These are phyloP conservation scores for Periglandula ipomoeae DNA, from an alignment of 2,329 filamentous ascomycete species.

Conservation along the genomic window DNA sequence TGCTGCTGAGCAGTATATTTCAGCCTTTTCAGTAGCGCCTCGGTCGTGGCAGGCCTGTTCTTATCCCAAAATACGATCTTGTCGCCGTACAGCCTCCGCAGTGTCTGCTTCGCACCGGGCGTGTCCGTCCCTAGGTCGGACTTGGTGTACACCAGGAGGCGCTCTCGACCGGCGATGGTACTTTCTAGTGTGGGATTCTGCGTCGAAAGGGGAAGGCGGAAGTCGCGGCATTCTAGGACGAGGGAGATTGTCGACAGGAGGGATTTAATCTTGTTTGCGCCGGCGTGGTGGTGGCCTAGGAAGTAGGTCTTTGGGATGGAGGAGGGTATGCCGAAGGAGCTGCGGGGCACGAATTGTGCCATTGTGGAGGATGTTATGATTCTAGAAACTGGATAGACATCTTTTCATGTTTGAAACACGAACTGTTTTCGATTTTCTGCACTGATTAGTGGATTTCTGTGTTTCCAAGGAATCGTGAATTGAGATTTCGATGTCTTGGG, in stretches of 20 bases:
- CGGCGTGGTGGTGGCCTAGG: conserved; percentile 82
- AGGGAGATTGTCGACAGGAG: conserved; percentile 74
- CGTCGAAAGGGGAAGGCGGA: conserved; percentile 79
- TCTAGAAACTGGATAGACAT: neutral
- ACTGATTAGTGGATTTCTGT: neutral
- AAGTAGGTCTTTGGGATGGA: conserved; percentile 86
- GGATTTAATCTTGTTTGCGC: conserved; percentile 71
- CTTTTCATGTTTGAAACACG: neutral
- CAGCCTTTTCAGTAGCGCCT: conserved; percentile 29
- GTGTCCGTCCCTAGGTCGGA: conserved; percentile 55
- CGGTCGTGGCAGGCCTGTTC: conserved; percentile 22
- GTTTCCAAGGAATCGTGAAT: neutral
- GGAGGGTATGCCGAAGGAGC: conserved; percentile 58
- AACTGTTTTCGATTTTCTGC: no score
- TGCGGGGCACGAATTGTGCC: conserved; percentile 60
- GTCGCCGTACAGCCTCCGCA: conserved; percentile 26
- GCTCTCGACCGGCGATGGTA: conserved; percentile 59
- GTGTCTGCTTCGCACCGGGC: conserved; percentile 15
- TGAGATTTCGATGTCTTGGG: neutral
- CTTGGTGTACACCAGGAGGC: conserved; percentile 88
- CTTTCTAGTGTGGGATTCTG: conserved; percentile 85
- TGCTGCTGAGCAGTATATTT: conserved; percentile 21
- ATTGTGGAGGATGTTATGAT: conserved; percentile 12
- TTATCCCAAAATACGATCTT: conserved; percentile 36
- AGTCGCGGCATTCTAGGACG: conserved; percentile 90